These are phyloP conservation scores for Aspergillus mulundensis DNA, from an alignment of 495 filamentous ascomycete species.

Conservation along the genomic window DNA sequence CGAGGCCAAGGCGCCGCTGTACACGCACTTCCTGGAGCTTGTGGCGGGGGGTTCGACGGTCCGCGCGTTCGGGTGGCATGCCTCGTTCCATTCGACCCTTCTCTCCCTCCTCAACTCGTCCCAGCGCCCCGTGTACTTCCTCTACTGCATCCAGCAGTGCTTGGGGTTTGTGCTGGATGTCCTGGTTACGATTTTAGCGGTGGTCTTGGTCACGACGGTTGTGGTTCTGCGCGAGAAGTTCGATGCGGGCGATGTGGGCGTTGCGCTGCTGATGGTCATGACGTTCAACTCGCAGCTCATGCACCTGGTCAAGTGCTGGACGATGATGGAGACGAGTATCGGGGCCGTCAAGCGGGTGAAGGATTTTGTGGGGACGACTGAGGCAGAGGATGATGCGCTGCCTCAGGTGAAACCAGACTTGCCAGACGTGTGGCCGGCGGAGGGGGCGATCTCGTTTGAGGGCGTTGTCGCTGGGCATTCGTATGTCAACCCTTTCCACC, in stretches of 20 bases:
- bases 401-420: not conserved
- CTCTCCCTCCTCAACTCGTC: conserved; percentile 58
- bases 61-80: conserved; percentile 61
- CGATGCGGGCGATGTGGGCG: conserved; percentile 59
- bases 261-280: conserved; percentile 58
- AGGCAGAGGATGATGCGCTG: conserved; percentile 27
- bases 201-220: conserved; percentile 44
- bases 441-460: not conserved
- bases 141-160: conserved; percentile 66
- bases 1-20: conserved; percentile 58
- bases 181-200: conserved; percentile 54
- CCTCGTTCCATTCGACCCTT: conserved; percentile 20
- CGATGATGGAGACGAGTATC: conserved; percentile 47
- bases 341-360: conserved; percentile 46
- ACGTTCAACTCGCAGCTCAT: conserved; percentile 44
- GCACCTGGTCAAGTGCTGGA: conserved; percentile 43
- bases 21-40: conserved; percentile 65
- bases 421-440: not conserved
- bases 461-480: not conserved
- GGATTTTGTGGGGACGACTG: conserved; percentile 14
- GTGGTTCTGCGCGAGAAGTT: conserved; percentile 26
- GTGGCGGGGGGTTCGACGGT: conserved; percentile 66
- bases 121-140: conserved; percentile 52
- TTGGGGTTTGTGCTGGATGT: conserved; percentile 61
- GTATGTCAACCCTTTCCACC: not conserved